Evolutionary conservation across 1,139 yeast species (phyloP), one percentile per base, ranked within the genome.

Genomic region (Candida smagusa): DNA sequence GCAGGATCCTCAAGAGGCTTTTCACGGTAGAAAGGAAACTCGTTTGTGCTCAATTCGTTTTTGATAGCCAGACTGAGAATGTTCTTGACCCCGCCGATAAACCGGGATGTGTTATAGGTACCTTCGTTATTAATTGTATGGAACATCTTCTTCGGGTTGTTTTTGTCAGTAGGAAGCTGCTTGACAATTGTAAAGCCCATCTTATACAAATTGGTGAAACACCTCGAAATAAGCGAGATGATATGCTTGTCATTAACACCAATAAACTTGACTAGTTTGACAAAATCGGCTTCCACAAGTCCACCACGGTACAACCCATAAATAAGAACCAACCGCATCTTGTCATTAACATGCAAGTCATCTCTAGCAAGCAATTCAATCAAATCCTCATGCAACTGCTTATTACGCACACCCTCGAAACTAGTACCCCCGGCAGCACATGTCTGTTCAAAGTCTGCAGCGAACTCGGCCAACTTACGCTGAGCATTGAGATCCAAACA

Each of bases 231-330:
- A 32, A 69, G 64, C 19, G 74, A 68, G 22, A 66, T 61, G 40
- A 77, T 68, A 34, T 85, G 94, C 16, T 68, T 66, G 35, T 77
- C 74, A 29, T 66, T 61, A 11, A 87, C 75, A 0, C 83, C 85
- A 34, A 86, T 77, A 52, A 90, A 94, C 38, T 72, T 65, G 33
- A 82, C 74, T 31, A 92, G 62, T 53, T 92, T 89, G 36, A 67
- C 63, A 47, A 84, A 78, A 63, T 92, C 99, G 7, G 72, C 58
- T 48, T 81, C 84, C 12, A 87, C 72, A 22, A 92, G 66, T 0
- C 99, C 98, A 4, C 94, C 92, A 47, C 97, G 72, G 58, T 81
- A 85, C 28, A 89, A 60, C 1, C 90, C 84, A 59, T 92, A 92
- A 4, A 85, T 65, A 23, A 87, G 67, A n/a, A 92, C 75, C 31